Conservation (phyloP, 2,329 filamentous ascomycete species). For the Aspergillus sp. region DNA sequence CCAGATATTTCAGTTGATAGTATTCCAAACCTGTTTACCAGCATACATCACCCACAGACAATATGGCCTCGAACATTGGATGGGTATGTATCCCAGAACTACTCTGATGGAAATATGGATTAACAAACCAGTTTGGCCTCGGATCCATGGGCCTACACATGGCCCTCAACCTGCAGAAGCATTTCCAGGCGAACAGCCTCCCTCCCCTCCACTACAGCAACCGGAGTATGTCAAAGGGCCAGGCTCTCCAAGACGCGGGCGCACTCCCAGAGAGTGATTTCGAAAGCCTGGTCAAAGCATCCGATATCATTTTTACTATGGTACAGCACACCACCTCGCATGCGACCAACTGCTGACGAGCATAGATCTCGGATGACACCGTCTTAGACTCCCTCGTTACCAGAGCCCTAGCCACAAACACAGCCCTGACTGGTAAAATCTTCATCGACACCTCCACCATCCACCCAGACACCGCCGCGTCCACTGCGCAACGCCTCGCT, state of each 20-base stretch:
- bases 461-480: slow-evolving; percentile 45
- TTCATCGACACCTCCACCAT: slow-evolving; percentile 54
- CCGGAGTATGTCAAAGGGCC: neutral
- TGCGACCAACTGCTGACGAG: neutral
- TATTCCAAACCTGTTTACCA: too few species aligned
- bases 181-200: slow-evolving; percentile 27
- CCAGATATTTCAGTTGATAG: too few species aligned
- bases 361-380: neutral
- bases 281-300: neutral
- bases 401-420: slow-evolving; percentile 39
- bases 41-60: too few species aligned
- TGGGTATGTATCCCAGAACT: too few species aligned
- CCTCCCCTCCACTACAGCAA: slow-evolving; percentile 39
- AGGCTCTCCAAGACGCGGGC: neutral
- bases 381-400: neutral
- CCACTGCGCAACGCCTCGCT: slow-evolving; percentile 28
- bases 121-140: slow-evolving; percentile 35
- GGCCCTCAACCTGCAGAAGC: slow-evolving; percentile 51
- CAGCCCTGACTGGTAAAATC: slow-evolving; percentile 38
- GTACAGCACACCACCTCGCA: neutral
- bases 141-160: slow-evolving; percentile 55
- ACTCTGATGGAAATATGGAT: neutral
- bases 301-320: slow-evolving; percentile 3
- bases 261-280: neutral
- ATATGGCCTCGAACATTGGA: too few species aligned